A percentile compares a stretch with the other conserved stretches of the same genome.
phyloP scores from a whole-genome alignment of 2,329 filamentous ascomycete genomes.

The Tolypocladium ophioglossoides region DNA sequence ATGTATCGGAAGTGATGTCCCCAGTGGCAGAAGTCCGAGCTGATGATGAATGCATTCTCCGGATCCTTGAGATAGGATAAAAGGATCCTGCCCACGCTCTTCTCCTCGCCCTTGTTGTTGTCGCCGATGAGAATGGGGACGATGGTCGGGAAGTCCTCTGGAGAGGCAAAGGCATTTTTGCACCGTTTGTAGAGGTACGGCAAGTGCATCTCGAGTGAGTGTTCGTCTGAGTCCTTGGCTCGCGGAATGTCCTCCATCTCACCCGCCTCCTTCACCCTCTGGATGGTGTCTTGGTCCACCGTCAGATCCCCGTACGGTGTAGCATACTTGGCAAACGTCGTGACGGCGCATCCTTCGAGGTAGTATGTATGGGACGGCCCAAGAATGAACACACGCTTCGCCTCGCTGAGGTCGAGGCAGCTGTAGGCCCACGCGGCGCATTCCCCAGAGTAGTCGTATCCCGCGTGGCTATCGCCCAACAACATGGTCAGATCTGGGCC shows the following conservation, averaged over 20 bases:
- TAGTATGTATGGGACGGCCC: slow-evolving; percentile 88
- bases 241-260: slow-evolving; percentile 45
- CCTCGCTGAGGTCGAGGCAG: slow-evolving; percentile 67
- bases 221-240: slow-evolving; percentile 66
- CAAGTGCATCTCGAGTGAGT: slow-evolving; percentile 94
- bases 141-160: slow-evolving; percentile 56
- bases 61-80: slow-evolving; percentile 68
- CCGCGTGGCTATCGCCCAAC: slow-evolving; percentile 81
- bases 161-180: slow-evolving; percentile 35
- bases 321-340: slow-evolving; percentile 57
- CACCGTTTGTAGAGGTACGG: slow-evolving; percentile 82
- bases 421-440: slow-evolving; percentile 95
- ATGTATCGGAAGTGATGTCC: slow-evolving; percentile 72
- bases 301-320: slow-evolving; percentile 64
- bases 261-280: slow-evolving; percentile 31
- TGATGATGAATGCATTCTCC: slow-evolving; percentile 73
- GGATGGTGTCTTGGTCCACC: slow-evolving; percentile 49
- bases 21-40: slow-evolving; percentile 98
- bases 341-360: slow-evolving; percentile 66
- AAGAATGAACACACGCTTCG: slow-evolving; percentile 82
- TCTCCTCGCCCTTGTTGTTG: slow-evolving; percentile 55
- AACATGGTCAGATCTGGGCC: neutral
- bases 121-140: slow-evolving; percentile 81
- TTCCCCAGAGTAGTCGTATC: slow-evolving; percentile 82
- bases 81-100: slow-evolving; percentile 57